Percentiles rank a stretch among this genome's conserved stretches.
These are phyloP conservation scores for Carex scoparia DNA, from an alignment of 176 grass and related monocot species.

Conservation along the genomic window DNA sequence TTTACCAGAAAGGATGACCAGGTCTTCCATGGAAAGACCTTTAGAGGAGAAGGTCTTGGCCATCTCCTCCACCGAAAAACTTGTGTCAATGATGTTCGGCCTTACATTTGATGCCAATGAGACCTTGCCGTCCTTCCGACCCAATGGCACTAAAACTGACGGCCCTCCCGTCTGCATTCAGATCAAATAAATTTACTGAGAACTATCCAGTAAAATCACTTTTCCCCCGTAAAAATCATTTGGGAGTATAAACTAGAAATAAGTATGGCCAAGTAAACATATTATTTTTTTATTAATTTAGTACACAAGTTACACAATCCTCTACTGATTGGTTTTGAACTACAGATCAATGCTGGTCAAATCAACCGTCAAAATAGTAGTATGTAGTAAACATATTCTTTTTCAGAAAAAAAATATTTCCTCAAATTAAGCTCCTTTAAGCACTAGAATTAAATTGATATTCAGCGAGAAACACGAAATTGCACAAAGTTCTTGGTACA, in stretches of 20 bases:
- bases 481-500: background rate
- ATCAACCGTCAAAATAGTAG: background rate
- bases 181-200: background rate
- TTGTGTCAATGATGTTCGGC: slow-evolving; percentile 83
- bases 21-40: slow-evolving; percentile 69
- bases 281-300: background rate
- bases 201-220: background rate
- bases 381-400: background rate
- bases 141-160: slow-evolving; percentile 43
- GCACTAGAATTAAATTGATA: background rate
- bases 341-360: no score
- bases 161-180: slow-evolving; percentile 75
- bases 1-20: slow-evolving; percentile 79
- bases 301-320: background rate
- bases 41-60: slow-evolving; percentile 57
- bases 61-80: slow-evolving; percentile 75
- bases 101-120: slow-evolving; percentile 73
- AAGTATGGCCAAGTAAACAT: background rate
- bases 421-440: background rate
- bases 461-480: background rate
- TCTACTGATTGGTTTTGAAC: background rate
- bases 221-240: background rate
- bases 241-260: background rate
- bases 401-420: background rate
- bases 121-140: slow-evolving; percentile 56